Percentiles rank a stretch among this genome's conserved stretches.
Conservation (phyloP, 1,139 yeast species). For the Pichia sp. region DNA sequence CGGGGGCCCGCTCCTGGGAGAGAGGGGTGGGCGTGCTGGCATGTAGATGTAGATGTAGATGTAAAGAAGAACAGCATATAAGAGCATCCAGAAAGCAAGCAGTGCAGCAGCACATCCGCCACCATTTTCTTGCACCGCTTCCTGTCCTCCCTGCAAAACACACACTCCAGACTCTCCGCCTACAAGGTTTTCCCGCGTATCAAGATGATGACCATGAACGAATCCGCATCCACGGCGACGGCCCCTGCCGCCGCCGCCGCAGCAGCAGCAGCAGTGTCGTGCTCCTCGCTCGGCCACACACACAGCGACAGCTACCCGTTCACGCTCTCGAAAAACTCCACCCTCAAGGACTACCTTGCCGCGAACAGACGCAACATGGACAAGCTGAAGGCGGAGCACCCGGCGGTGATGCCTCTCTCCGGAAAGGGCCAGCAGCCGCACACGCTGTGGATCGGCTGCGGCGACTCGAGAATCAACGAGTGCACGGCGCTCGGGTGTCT, state of each 20-base stretch:
- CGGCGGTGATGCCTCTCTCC: conserved; percentile 63
- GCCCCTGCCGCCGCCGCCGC: too few species aligned
- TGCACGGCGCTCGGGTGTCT: conserved; percentile 72
- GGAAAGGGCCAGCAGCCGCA: conserved; percentile 89
- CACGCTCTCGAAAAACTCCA: conserved; percentile 52
- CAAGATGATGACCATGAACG: conserved; percentile 10
- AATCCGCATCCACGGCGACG: not conserved
- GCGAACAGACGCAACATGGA: conserved; percentile 70
- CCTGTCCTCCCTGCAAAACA: conserved; percentile 7
- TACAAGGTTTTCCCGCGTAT: conserved; percentile 6
- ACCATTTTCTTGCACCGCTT: not conserved
- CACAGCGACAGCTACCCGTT: conserved; percentile 40
- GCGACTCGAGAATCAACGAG: conserved; percentile 67
- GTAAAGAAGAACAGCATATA: too few species aligned
- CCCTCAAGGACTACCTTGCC: conserved; percentile 58
- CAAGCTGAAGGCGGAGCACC: conserved; percentile 53
- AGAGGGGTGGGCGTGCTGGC: too few species aligned
- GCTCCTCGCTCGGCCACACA: too few species aligned
- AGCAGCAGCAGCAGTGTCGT: too few species aligned
- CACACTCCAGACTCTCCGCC: conserved; percentile 10
- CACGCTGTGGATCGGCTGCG: conserved; percentile 93
- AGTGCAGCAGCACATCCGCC: not conserved
- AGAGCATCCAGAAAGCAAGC: too few species aligned
- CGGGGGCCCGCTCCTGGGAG: too few species aligned
- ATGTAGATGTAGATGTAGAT: too few species aligned